Percentiles rank a stretch among this genome's conserved stretches.
Evolutionary conservation across 1,284 basidiomycete species (phyloP).

Genomic region (Boletellus deceptivus): DNA sequence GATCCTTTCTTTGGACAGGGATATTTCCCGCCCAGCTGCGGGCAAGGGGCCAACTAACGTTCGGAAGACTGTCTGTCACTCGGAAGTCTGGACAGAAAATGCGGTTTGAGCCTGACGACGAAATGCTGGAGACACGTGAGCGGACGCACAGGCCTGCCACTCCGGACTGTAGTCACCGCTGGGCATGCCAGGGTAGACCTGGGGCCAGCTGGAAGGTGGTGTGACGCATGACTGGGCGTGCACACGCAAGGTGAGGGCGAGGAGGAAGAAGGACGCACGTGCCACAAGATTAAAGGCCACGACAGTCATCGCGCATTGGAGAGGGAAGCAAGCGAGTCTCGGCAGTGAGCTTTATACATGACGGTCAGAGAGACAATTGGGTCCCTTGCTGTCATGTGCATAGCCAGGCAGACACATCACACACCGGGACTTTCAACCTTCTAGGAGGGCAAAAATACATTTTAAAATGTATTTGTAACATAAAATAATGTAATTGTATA

Average conservation of each 20-base stretch:
- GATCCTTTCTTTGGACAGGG: conserved; percentile 57
- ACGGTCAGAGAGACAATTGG: too few species aligned
- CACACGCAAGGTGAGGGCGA: conserved; percentile 6
- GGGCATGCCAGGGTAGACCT: conserved; percentile 33
- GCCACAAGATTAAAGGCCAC: conserved; percentile 6
- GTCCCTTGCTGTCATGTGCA: too few species aligned
- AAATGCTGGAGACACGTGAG: neutral
- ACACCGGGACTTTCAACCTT: too few species aligned
- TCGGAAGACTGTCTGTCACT: conserved; percentile 57
- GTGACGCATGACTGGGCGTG: conserved; percentile 22
- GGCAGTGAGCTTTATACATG: conserved; percentile 11
- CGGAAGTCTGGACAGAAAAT: conserved; percentile 44
- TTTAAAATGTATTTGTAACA: too few species aligned
- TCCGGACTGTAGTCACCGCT: conserved; percentile 49
- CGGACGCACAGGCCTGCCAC: conserved; percentile 61
- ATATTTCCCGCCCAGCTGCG: conserved; percentile 69
- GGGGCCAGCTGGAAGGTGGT: conserved; percentile 34
- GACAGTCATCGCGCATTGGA: conserved; percentile 19
- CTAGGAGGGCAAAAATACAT: too few species aligned
- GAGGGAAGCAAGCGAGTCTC: conserved; percentile 5
- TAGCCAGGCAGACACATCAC: too few species aligned
- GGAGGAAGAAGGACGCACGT: conserved; percentile 8
- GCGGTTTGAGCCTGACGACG: neutral
- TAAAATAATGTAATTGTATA: too few species aligned
- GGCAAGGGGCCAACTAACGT: conserved; percentile 56